Base-by-base conservation (phyloP, 176 grass and related monocot species). In the Eremochloa ophiuroides region DNA sequence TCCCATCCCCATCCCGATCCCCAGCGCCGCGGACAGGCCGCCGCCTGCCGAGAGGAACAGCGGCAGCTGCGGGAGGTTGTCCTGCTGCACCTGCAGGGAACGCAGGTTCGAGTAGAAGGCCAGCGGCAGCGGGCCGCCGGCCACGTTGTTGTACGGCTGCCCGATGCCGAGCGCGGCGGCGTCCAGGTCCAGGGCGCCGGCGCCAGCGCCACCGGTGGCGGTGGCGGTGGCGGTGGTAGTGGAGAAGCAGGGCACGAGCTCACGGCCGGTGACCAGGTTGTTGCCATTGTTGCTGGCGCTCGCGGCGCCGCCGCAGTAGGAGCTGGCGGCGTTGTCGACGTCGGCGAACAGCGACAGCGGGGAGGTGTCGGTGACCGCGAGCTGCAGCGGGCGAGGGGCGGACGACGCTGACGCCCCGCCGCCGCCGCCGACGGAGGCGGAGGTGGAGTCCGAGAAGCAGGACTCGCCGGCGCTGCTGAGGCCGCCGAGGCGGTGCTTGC, bases 221-320 rank as follows among this genome's bases (percentile, higher is more conserved):
- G 8, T 22, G 48, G 53, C 77, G 65, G 59, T 40, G 62, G 46
- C 58, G 71, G 59, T 56, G 68, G 17, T 59, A 26, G 79, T 99
- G 96, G 96, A 99, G 93, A 99, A 99, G 96, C 96, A 99, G 93
- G 93, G 88, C 91, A 99, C 96, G 96, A 88, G 91, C 96, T 95
- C 90, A 86, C 76, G 90, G 78, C 88, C 83, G 53, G 87, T 73
- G 86, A 37, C 60, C 43, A 74, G 15, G 5, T 77, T 78, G 75
- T 6, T 13, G 41, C 3, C 70, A n/a, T 23, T 68, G 50, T 20
- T 55, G 50, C 17, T 6, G 62, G 40, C 42, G 53, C 2, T 27
- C 67, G 66, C 58, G 26, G 8, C 8, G 50, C 47, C 8, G 69
- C 47, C 12, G 80, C 42, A 84, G 10, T 87, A 93, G 44, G 69